A percentile compares a stretch with the other conserved stretches of the same genome.
These are phyloP conservation scores for Kernera saxatilis DNA, from an alignment of 345 rosid species.

Conservation along the genomic window DNA sequence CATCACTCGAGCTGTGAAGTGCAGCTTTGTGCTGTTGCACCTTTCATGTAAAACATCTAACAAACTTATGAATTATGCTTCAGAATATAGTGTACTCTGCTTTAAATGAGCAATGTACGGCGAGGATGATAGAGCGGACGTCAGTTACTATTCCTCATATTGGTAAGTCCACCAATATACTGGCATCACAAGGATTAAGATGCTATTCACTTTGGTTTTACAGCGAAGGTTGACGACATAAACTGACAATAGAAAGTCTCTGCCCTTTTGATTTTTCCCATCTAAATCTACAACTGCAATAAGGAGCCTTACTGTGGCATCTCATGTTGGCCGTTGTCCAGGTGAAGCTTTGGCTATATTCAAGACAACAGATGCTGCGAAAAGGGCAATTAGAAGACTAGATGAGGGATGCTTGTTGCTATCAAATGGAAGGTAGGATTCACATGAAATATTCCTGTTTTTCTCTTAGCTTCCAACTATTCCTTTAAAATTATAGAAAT, in stretches of 20 bases:
- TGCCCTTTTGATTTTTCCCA: neutral
- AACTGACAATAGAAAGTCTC: neutral
- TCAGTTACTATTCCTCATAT: constrained; percentile 42
- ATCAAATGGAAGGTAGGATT: constrained; percentile 57
- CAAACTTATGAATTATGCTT: neutral
- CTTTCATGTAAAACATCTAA: neutral
- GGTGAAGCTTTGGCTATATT: constrained; percentile 74
- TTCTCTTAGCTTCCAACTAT: neutral
- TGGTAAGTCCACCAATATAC: constrained; percentile 39
- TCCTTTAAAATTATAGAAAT: neutral
- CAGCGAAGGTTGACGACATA: neutral
- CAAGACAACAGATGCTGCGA: constrained; percentile 50
- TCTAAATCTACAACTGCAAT: neutral
- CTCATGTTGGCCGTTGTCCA: constrained; percentile 26
- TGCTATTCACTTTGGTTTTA: neutral
- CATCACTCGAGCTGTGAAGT: neutral
- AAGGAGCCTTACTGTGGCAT: neutral
- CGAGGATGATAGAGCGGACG: constrained; percentile 48
- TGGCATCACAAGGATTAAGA: neutral
- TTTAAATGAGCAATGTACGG: constrained; percentile 49
- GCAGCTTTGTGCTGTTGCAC: neutral
- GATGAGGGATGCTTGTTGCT: constrained; percentile 58
- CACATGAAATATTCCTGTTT: neutral
- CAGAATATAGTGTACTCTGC: constrained; percentile 57
- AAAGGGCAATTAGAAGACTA: constrained; percentile 41